These are phyloP conservation scores for Kodamaea laetipori DNA, from an alignment of 805 yeast species.

Conservation along the genomic window DNA sequence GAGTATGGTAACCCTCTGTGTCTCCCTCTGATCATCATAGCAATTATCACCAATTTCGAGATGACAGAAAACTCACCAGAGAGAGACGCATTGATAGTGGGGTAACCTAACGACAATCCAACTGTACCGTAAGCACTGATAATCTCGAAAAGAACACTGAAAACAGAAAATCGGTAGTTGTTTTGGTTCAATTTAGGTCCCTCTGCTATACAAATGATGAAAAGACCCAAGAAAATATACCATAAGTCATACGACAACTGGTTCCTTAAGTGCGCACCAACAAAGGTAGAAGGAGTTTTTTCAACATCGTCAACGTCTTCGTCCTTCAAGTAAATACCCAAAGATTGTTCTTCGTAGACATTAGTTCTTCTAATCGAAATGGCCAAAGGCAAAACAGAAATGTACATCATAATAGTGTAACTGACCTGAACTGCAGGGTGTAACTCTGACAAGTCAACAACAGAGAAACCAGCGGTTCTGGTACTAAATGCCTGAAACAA, in stretches of 20 bases:
- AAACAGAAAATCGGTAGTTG: constrained; percentile 58
- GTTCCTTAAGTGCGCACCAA: constrained; percentile 84
- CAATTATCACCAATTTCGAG: constrained; percentile 82
- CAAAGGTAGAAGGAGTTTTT: constrained; percentile 57
- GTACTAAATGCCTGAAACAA: constrained; percentile 89
- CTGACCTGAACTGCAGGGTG: constrained; percentile 94
- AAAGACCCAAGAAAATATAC: constrained; percentile 85
- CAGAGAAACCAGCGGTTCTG: constrained; percentile 89
- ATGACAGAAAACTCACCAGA: constrained; percentile 68
- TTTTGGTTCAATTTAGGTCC: constrained; percentile 55
- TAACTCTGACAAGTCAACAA: constrained; percentile 65
- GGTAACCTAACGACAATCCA: constrained; percentile 87
- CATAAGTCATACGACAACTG: constrained; percentile 94
- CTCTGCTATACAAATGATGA: constrained; percentile 85
- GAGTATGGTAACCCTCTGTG: constrained; percentile 96
- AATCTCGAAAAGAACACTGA: constrained; percentile 79
- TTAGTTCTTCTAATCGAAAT: constrained; percentile 95
- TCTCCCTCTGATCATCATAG: constrained; percentile 91
- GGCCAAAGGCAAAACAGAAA: constrained; percentile 93
- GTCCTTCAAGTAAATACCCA: constrained; percentile 75
- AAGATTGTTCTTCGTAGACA: constrained; percentile 95
- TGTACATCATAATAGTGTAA: constrained; percentile 96
- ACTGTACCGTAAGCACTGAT: constrained; percentile 97
- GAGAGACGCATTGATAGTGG: constrained; percentile 66
- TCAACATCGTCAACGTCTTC: constrained; percentile 34